Evolutionary conservation across 2,329 filamentous ascomycete genomes (phyloP), one percentile per base, ranked within the genome.

Genomic region (Xylariaceae sp.): DNA sequence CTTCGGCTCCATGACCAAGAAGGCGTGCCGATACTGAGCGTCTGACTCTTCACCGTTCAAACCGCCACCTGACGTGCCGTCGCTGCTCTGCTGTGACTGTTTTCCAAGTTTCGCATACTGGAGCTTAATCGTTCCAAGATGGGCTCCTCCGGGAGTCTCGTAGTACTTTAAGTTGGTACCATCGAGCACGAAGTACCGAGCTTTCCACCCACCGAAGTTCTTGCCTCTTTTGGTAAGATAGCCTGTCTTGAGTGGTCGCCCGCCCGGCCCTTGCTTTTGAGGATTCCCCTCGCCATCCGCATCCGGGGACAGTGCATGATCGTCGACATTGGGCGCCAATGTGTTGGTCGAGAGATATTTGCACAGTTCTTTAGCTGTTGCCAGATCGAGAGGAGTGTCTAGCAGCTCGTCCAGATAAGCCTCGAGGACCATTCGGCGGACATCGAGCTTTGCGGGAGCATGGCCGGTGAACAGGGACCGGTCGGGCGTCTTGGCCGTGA

Each of bases 131-230:
- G 88, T 90, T 3, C 92, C 92, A 27, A 97, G 68, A 59, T 96
- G 88, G 12, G 88, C 81, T 31, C 92, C 92, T 34, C 90, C 89
- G 3, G 88, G 88, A 2, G 84, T 79, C 63, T 98, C 92, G 54
- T 86, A 97, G 60, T 98, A 98, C 54, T 85, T 88, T 53, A 98
- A 55, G 7, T 69, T 63, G n/a, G 74, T 73, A 0, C 76, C 74
- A 36, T 78, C 74, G 9, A 79, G 66, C 15, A 78, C 65, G 54
- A 81, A 82, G 55, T 78, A 81, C 23, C 78, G 67, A 9, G 88
- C 89, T 64, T 98, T 98, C 92, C 92, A 98, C 34, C 92, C 92
- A 36, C 92, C 92, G 65, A 98, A 98, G 56, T 97, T 97, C 71
- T 98, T 98, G 34, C 92, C 92, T 51, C 86, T 79, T 68, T 98